Conservation (phyloP, 1,139 yeast species). For the Suhomyces panamericanus region DNA sequence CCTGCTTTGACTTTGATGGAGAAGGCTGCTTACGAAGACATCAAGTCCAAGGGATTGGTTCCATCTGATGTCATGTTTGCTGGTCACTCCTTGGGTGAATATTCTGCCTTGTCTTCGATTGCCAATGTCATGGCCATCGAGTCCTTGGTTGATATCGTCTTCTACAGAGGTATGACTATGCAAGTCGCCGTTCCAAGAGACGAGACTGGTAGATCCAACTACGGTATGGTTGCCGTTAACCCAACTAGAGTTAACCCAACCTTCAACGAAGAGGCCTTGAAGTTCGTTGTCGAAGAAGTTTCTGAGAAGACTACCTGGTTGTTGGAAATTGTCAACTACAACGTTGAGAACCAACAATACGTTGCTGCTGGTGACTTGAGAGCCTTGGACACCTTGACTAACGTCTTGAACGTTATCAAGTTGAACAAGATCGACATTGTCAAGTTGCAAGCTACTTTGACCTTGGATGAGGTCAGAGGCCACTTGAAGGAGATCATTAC, state of each 20-base stretch:
- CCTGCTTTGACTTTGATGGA: slow-evolving; percentile 99
- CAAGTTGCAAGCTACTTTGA: slow-evolving; percentile 76
- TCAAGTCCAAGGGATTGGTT: slow-evolving; percentile 92
- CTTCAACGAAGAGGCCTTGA: slow-evolving; percentile 88
- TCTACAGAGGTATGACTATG: slow-evolving; percentile 99
- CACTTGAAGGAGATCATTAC: slow-evolving; percentile 84
- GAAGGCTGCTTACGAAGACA: slow-evolving; percentile 97
- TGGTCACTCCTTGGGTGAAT: slow-evolving; percentile 99
- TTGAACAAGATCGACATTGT: slow-evolving; percentile 91
- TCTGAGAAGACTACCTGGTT: slow-evolving; percentile 85
- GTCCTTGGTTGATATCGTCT: slow-evolving; percentile 94
- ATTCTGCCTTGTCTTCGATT: slow-evolving; percentile 93
- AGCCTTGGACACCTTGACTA: slow-evolving; percentile 88
- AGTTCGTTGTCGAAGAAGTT: slow-evolving; percentile 92
- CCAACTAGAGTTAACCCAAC: slow-evolving; percentile 91
- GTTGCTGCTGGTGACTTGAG: slow-evolving; percentile 98
- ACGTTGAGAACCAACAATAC: slow-evolving; percentile 96
- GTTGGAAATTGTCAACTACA: slow-evolving; percentile 95
- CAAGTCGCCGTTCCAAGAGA: slow-evolving; percentile 99
- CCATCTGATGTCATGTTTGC: slow-evolving; percentile 95
- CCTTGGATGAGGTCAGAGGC: slow-evolving; percentile 83
- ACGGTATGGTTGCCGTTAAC: slow-evolving; percentile 98
- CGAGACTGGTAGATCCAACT: slow-evolving; percentile 89
- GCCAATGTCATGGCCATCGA: slow-evolving; percentile 99
- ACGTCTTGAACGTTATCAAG: slow-evolving; percentile 89